These are phyloP conservation scores for Pisolithus sp. DNA, from an alignment of 768 basidiomycete genomes.

Conservation along the genomic window DNA sequence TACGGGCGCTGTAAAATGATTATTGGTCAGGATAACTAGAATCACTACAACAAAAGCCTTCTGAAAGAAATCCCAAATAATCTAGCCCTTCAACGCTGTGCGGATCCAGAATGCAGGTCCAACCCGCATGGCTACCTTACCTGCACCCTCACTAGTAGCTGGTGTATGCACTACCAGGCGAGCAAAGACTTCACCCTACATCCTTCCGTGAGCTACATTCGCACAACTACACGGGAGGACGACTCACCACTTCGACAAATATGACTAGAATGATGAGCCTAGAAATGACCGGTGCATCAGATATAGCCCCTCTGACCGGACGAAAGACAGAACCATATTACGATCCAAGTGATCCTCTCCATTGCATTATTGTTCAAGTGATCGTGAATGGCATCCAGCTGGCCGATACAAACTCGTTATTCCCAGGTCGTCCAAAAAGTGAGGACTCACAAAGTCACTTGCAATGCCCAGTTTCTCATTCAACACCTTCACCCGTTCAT, in stretches of 20 bases:
- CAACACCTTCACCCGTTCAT: slow-evolving; percentile 70
- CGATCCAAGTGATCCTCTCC: slow-evolving; percentile 83
- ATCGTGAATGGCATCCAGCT: slow-evolving; percentile 91
- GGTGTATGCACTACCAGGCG: slow-evolving; percentile 57
- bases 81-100: slow-evolving; percentile 24
- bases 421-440: background rate
- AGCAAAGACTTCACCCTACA: slow-evolving; percentile 76
- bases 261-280: slow-evolving; percentile 89
- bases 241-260: slow-evolving; percentile 74
- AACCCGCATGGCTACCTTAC: background rate
- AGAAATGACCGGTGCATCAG: slow-evolving; percentile 10
- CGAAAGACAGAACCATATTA: slow-evolving; percentile 49
- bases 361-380: slow-evolving; percentile 86
- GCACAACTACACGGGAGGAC: background rate
- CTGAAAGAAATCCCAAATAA: background rate
- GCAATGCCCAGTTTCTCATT: slow-evolving; percentile 87
- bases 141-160: slow-evolving; percentile 1
- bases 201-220: slow-evolving; percentile 17
- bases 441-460: slow-evolving; percentile 70
- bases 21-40: background rate
- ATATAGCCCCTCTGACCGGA: slow-evolving; percentile 2
- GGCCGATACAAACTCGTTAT: background rate
- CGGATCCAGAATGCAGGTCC: slow-evolving; percentile 30
- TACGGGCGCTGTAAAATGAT: too few species aligned
- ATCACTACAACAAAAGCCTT: background rate